phyloP scores from a whole-genome alignment of 2,329 filamentous ascomycete genomes.

The Microsporum ferrugineum region DNA sequence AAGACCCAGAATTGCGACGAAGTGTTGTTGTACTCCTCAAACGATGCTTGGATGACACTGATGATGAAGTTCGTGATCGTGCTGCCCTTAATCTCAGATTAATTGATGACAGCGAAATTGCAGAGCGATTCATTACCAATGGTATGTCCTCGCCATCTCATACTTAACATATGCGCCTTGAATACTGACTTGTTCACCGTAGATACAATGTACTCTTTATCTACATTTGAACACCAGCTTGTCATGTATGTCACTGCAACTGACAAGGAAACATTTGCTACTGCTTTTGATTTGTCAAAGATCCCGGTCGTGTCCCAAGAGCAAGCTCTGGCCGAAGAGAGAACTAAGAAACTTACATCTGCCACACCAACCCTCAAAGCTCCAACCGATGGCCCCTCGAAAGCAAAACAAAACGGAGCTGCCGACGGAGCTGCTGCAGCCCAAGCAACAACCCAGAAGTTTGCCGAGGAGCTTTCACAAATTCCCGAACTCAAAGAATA shows the following conservation, averaged over 20 bases:
- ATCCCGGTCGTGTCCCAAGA: constrained; percentile 91
- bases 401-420: constrained; percentile 54
- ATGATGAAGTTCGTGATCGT: constrained; percentile 94
- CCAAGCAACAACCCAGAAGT: constrained; percentile 72
- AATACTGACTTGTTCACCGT: constrained; percentile 9
- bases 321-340: constrained; percentile 89
- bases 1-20: constrained; percentile 91
- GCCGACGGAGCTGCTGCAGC: constrained; percentile 67
- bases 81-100: constrained; percentile 83
- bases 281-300: constrained; percentile 78
- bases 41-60: constrained; percentile 87
- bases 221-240: constrained; percentile 90
- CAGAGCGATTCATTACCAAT: constrained; percentile 82
- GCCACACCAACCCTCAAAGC: constrained; percentile 89
- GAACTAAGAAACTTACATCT: constrained; percentile 92
- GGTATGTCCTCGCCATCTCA: constrained; percentile 41
- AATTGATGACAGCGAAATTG: constrained; percentile 82
- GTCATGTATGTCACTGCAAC: constrained; percentile 95
- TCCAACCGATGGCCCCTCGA: constrained; percentile 66
- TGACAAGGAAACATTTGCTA: constrained; percentile 71
- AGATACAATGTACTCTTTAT: constrained; percentile 93
- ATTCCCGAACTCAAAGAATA: constrained; percentile 89
- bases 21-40: constrained; percentile 88
- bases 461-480: constrained; percentile 72
- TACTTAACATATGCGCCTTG: not conserved